phyloP scores from a whole-genome alignment of 2,329 filamentous ascomycete genomes.

The Colletotrichum paranaense region DNA sequence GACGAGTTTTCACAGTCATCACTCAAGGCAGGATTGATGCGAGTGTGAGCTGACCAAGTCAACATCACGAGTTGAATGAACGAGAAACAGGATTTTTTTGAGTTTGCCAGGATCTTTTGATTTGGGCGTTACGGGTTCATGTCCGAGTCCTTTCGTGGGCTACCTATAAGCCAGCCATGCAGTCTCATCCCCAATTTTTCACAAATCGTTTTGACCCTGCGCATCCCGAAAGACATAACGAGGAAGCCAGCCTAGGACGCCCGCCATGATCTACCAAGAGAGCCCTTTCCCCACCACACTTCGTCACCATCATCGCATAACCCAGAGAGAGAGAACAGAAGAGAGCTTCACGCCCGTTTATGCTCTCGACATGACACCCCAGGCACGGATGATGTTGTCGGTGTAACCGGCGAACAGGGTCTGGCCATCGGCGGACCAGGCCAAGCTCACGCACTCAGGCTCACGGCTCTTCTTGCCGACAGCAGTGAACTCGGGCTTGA shows the following conservation, averaged over 20 bases:
- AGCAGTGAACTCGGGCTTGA: conserved; percentile 97
- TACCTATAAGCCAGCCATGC: conserved; percentile 50
- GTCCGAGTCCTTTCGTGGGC: conserved; percentile 51
- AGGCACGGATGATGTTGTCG: conserved; percentile 98
- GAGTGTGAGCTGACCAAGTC: neutral
- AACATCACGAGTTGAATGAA: conserved; percentile 17
- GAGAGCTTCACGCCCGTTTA: conserved; percentile 55
- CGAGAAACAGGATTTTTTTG: conserved; percentile 36
- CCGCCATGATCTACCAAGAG: conserved; percentile 56
- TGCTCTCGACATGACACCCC: conserved; percentile 97
- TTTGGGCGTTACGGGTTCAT: conserved; percentile 49
- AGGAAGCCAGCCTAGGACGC: conserved; percentile 60
- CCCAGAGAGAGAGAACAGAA: conserved; percentile 34
- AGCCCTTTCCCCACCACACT: conserved; percentile 33
- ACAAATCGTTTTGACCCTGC: conserved; percentile 44
- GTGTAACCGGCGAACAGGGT: conserved; percentile 99
- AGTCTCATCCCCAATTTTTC: conserved; percentile 37
- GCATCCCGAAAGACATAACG: conserved; percentile 57
- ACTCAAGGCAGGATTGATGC: neutral
- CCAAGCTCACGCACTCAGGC: conserved; percentile 96
- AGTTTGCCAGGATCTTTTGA: conserved; percentile 43
- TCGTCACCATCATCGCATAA: conserved; percentile 34
- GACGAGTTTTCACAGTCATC: neutral
- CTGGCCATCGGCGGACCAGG: conserved; percentile 98
- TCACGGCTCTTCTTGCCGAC: conserved; percentile 99